Base-by-base conservation (phyloP, 1,284 basidiomycete genomes). In the Papiliotrema terrestris region DNA sequence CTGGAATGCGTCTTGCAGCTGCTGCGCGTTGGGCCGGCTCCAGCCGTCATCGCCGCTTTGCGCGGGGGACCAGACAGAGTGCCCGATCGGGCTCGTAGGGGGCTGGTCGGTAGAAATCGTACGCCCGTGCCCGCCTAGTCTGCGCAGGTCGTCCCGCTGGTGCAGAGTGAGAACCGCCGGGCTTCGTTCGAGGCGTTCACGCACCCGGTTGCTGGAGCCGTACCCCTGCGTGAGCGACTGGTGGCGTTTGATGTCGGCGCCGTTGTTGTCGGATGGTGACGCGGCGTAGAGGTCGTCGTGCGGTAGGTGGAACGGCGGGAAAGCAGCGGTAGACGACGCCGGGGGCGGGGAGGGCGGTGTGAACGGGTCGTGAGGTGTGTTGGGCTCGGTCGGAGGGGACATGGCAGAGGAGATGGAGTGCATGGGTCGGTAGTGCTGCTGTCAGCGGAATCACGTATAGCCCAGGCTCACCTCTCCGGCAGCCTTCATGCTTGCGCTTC, bases 171-270 rank as follows among this genome's bases (percentile, higher is more conserved):
- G 56, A 0, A 77, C 51, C 11, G 69, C 70, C 42, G 72, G 70
- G 42, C 67, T 71, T 3, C 68, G 66, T 44, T 73, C 72, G 14
- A 73, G 61, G 14, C 71, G 61, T 26, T 72, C 72, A 4, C 68
- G 67, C 8, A 69, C 68, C 22, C 71, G 60, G 39, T 54, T 62
- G 11, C 63, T 65, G 8, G 66, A 58, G 9, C 71, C 71, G 46
- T 74, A 75, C 4, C 68, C 71, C 39, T 72, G 63, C 6, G 67
- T 73, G 44, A 77, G 64, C n/a, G 67, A 71, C 55, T 76, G 73
- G 61, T 75, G 73, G 11, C 75, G 70, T 52, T 67, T 69, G 45
- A 77, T 54, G 51, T 72, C 71, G 9, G 66, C 60, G 25, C 59
- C 65, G 15, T 44, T 45, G 15, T 55, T 53, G 38, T 49, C 42